Evolutionary conservation across 331 rosid genomes (phyloP), one percentile per base, ranked within the genome.

Genomic region (Quercus lobata): DNA sequence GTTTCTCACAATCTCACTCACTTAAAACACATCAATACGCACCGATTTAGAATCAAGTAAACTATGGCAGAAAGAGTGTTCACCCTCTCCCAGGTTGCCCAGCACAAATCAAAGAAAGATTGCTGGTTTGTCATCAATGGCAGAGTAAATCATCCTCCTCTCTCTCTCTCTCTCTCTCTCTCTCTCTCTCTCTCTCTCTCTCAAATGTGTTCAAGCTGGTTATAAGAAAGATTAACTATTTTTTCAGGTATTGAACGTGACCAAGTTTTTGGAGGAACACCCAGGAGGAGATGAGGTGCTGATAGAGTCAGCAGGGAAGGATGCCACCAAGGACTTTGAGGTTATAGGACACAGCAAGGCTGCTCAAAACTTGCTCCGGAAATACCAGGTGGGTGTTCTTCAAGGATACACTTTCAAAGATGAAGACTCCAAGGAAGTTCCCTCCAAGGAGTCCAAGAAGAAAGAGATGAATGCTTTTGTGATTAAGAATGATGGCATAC

Each of bases 281-380:
- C 97, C 97, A 0, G 97, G 95, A 68, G 97, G 97, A 74, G 95
- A 89, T 34, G 95, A 92, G 54, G 93, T 89, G 66, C 25, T 92
- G 76, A 1, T 83, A 41, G 94, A 88, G 68, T 80, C 84, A 6
- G 93, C 89, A 7, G 97, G 94, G 24, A 92, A 87, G 79, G 93
- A 92, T 75, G 94, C 93, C 7, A 90, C 89, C 12, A 88, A 87
- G 73, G 92, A 88, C 57, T 92, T 92, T 72, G 88, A 86, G 53
- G 86, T 72, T 2, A 49, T 89, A 44, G 97, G 97, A 49, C 97
- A 92, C 84, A 90, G 94, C 76, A 83, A 73, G 49, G 89, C 71
- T 70, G 94, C 94, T 2, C 68, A 81, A 53, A 81, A 75, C 19
- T 21, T 86, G 86, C 81, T 90, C 24, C 55, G 54, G 1, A 88